Evolutionary conservation across 108 stramenopile species (phyloP).

Genomic region (Cyclotella baltica): DNA sequence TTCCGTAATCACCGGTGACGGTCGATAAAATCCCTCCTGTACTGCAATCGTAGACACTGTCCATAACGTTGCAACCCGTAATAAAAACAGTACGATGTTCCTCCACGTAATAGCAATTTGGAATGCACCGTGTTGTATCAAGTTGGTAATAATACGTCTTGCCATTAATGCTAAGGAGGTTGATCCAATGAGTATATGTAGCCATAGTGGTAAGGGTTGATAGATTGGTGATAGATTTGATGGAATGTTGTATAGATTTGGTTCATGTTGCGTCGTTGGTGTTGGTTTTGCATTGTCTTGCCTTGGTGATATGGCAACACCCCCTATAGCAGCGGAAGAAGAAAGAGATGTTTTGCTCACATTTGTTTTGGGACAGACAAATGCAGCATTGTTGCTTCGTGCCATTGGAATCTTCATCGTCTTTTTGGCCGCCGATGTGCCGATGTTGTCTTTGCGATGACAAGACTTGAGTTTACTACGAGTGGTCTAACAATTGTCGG

Average conservation of each 20-base stretch:
- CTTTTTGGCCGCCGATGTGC: too few relatives aligned
- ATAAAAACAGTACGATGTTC: not conserved
- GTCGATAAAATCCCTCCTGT: constrained; percentile 66
- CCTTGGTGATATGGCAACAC: not conserved
- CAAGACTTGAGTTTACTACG: too few relatives aligned
- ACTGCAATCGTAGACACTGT: constrained; percentile 34
- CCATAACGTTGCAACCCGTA: constrained; percentile 15
- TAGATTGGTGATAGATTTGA: constrained; percentile 53
- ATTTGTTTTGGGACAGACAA: too few relatives aligned
- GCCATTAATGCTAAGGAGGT: constrained; percentile 37
- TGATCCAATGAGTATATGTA: constrained; percentile 28
- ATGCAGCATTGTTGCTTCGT: too few relatives aligned
- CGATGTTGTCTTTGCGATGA: too few relatives aligned
- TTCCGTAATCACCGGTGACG: constrained; percentile 65
- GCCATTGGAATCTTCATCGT: too few relatives aligned
- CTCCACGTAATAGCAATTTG: not conserved
- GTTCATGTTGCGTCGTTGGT: constrained; percentile 48
- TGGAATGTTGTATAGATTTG: constrained; percentile 71
- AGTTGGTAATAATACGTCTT: not conserved
- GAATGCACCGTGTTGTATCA: not conserved
- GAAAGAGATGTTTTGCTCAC: constrained; percentile 7
- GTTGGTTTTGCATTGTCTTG: not conserved
- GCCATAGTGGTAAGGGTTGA: constrained; percentile 51
- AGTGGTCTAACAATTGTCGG: too few relatives aligned
- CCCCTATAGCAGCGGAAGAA: not conserved